phyloP scores from a whole-genome alignment of 2,329 filamentous ascomycete genomes.

The Coniochaeta sp. region DNA sequence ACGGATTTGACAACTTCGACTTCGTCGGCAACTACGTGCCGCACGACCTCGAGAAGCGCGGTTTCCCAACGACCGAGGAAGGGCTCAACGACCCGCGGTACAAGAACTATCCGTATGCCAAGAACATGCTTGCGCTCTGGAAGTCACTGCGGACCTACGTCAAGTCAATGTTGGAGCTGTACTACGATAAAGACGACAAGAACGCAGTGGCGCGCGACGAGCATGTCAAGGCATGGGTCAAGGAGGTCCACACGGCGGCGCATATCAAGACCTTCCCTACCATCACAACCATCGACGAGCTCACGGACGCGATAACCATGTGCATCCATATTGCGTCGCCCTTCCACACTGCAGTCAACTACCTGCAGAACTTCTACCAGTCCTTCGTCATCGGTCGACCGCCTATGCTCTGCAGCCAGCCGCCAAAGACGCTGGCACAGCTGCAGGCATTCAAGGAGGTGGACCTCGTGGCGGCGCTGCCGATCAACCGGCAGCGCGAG shows the following conservation, averaged over 20 bases:
- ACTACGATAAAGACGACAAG: constrained; percentile 22
- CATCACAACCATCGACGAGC: constrained; percentile 29
- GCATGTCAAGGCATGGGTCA: constrained; percentile 29
- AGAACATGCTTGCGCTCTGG: constrained; percentile 38
- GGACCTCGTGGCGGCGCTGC: constrained; percentile 30
- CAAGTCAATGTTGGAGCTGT: constrained; percentile 23
- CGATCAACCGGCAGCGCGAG: constrained; percentile 29
- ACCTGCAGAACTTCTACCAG: constrained; percentile 43
- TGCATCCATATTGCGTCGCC: constrained; percentile 43
- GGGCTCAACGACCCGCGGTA: constrained; percentile 27
- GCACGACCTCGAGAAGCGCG: constrained; percentile 32
- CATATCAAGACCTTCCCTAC: constrained; percentile 33
- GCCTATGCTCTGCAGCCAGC: constrained; percentile 24
- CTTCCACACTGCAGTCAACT: constrained; percentile 42
- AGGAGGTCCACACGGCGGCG: constrained; percentile 29
- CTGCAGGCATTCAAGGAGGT: constrained; percentile 22
- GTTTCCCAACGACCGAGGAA: constrained; percentile 28
- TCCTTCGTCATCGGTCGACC: constrained; percentile 38
- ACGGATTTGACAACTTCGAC: constrained; percentile 35
- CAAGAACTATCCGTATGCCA: constrained; percentile 40
- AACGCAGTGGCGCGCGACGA: constrained; percentile 21
- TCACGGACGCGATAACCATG: constrained; percentile 40
- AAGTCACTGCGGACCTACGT: constrained; percentile 32
- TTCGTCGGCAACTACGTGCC: constrained; percentile 36
- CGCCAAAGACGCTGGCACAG: constrained; percentile 21